Conservation (phyloP, 768 basidiomycete genomes). For the Pholiota molesta region DNA sequence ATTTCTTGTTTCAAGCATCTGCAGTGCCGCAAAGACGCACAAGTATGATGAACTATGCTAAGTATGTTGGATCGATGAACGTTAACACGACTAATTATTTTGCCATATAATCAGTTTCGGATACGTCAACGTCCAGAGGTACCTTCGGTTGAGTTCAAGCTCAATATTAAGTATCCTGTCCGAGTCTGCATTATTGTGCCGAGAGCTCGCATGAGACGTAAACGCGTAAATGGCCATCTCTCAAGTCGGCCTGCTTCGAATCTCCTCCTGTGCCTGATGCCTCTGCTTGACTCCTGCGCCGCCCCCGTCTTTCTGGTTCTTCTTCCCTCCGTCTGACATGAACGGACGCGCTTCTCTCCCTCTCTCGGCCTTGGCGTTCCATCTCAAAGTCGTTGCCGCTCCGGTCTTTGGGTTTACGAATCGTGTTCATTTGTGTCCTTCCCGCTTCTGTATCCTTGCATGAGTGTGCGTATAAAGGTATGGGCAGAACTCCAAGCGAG, state of each 20-base stretch:
- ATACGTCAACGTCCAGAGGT: neutral
- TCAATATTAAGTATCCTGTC: neutral
- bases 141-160: conserved; percentile 14
- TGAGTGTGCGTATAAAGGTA: neutral
- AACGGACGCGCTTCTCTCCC: conserved; percentile 20
- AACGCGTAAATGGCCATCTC: conserved; percentile 3
- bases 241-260: neutral
- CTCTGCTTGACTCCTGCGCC: neutral
- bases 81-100: neutral
- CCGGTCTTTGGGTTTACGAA: neutral
- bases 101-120: conserved; percentile 6
- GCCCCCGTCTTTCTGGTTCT: conserved; percentile 4
- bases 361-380: conserved; percentile 32
- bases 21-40: too few species aligned
- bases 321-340: conserved; percentile 18
- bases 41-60: too few species aligned
- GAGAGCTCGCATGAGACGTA: neutral
- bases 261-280: neutral
- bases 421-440: neutral
- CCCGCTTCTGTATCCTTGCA: neutral
- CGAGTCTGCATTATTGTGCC: neutral
- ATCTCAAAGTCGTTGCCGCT: conserved; percentile 20
- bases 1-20: too few species aligned
- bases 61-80: too few species aligned
- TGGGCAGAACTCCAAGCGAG: neutral